Percentiles rank a stretch among this genome's conserved stretches.
Evolutionary conservation across 768 basidiomycete species (phyloP).

Genomic region (Lactarius pseudohatsudake): DNA sequence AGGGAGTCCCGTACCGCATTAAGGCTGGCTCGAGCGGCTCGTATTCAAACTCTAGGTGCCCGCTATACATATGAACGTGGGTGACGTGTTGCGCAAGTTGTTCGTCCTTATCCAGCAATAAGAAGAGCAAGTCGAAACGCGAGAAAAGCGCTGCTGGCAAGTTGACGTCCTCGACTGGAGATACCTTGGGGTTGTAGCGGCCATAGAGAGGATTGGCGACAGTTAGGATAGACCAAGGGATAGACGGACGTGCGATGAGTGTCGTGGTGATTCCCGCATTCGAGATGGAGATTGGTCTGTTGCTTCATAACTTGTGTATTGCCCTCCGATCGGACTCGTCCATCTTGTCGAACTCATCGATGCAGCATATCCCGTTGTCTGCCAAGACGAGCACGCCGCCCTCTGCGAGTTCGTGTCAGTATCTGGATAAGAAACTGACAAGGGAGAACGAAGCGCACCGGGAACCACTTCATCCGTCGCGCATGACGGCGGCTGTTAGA

Average conservation of each 20-base stretch:
- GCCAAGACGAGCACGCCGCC: constrained; percentile 98
- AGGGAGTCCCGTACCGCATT: constrained; percentile 68
- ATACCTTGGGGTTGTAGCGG: constrained; percentile 97
- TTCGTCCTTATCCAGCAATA: constrained; percentile 98
- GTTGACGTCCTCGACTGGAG: constrained; percentile 99
- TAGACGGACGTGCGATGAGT: constrained; percentile 93
- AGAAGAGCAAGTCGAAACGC: constrained; percentile 93
- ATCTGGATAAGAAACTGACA: constrained; percentile 7
- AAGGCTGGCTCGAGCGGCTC: constrained; percentile 83
- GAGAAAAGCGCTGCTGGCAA: constrained; percentile 94
- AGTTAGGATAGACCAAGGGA: too few species aligned
- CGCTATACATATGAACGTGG: constrained; percentile 94
- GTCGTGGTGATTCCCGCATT: constrained; percentile 99
- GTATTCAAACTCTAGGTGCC: constrained; percentile 79
- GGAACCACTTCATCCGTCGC: constrained; percentile 99
- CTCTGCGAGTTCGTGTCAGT: constrained; percentile 54
- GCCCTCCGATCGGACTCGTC: constrained; percentile 96
- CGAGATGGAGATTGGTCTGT: constrained; percentile 98
- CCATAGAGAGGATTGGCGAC: constrained; percentile 98
- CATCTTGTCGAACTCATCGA: constrained; percentile 99
- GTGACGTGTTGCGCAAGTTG: constrained; percentile 96
- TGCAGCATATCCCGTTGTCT: constrained; percentile 99
- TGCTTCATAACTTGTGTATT: constrained; percentile 99
- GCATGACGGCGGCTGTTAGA: constrained; percentile 98
- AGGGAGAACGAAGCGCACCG: constrained; percentile 53